These are phyloP conservation scores for Lyophyllum semitale DNA, from an alignment of 768 basidiomycete genomes.

Conservation along the genomic window DNA sequence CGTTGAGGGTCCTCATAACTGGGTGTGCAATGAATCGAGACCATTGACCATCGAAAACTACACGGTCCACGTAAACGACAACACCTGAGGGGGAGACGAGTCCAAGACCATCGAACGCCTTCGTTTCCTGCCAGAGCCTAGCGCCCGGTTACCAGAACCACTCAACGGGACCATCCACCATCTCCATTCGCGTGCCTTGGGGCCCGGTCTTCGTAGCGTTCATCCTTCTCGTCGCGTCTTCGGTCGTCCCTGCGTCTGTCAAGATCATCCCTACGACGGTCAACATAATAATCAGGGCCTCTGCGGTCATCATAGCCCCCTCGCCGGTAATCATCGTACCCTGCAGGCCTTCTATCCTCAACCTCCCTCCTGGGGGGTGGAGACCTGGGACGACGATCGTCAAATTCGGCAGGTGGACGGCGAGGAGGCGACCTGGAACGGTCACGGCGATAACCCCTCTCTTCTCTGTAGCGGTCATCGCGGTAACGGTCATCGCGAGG, in stretches of 20 bases:
- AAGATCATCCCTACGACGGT: constrained; percentile 80
- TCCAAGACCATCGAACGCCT: constrained; percentile 47
- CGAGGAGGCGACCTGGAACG: constrained; percentile 83
- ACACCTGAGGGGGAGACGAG: constrained; percentile 46
- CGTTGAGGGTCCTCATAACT: constrained; percentile 28
- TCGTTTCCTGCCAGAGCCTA: constrained; percentile 35
- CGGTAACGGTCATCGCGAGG: constrained; percentile 57
- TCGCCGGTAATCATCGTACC: constrained; percentile 89
- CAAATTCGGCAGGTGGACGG: constrained; percentile 54
- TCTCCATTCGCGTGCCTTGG: constrained; percentile 78
- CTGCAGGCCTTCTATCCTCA: constrained; percentile 87
- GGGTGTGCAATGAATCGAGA: constrained; percentile 39
- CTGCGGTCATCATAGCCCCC: constrained; percentile 82
- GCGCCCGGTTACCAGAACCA: constrained; percentile 34
- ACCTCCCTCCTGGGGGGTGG: constrained; percentile 78
- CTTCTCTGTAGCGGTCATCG: constrained; percentile 60
- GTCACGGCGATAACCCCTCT: constrained; percentile 68
- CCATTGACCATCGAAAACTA: constrained; percentile 47
- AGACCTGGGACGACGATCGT: constrained; percentile 82
- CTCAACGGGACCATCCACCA: constrained; percentile 75
- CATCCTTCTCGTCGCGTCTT: constrained; percentile 84
- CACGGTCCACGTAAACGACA: constrained; percentile 58
- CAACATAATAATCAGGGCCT: constrained; percentile 85
- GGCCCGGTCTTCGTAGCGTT: constrained; percentile 75
- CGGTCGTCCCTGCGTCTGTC: constrained; percentile 73